These are phyloP conservation scores for Buxus sempervirens DNA, from an alignment of 164 flowering plant species.

Conservation along the genomic window DNA sequence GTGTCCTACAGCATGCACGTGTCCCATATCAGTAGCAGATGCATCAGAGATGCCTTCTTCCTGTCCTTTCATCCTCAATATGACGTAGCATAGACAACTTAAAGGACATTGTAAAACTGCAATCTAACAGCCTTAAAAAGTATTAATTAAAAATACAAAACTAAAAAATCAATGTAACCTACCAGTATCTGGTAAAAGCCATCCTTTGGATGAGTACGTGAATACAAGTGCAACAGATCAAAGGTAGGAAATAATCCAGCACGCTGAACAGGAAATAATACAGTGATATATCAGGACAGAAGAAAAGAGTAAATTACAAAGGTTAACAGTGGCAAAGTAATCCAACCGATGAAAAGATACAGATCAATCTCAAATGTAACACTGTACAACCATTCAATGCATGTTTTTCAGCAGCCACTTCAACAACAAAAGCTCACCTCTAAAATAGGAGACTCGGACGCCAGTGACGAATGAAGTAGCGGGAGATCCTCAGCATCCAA, in stretches of 20 bases:
- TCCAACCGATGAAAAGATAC: neutral
- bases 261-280: constrained; percentile 39
- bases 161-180: constrained; percentile 21
- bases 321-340: neutral
- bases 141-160: too few species aligned
- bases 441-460: constrained; percentile 67
- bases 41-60: neutral
- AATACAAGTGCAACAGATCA: constrained; percentile 76
- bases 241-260: constrained; percentile 89
- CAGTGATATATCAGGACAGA: constrained; percentile 1
- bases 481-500: constrained; percentile 65
- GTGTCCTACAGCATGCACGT: neutral
- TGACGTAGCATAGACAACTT: too few species aligned
- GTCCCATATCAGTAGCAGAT: neutral
- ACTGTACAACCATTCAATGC: too few species aligned
- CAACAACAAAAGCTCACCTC: constrained; percentile 48
- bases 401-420: neutral
- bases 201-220: constrained; percentile 51
- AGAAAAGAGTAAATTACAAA: neutral
- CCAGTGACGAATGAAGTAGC: constrained; percentile 72
- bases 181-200: constrained; percentile 71
- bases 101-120: too few species aligned
- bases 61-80: neutral
- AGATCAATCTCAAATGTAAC: constrained; percentile 3
- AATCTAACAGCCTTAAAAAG: too few species aligned